Evolutionary conservation across 495 filamentous ascomycete species (phyloP).

Genomic region (Trichoderma parareesei): DNA sequence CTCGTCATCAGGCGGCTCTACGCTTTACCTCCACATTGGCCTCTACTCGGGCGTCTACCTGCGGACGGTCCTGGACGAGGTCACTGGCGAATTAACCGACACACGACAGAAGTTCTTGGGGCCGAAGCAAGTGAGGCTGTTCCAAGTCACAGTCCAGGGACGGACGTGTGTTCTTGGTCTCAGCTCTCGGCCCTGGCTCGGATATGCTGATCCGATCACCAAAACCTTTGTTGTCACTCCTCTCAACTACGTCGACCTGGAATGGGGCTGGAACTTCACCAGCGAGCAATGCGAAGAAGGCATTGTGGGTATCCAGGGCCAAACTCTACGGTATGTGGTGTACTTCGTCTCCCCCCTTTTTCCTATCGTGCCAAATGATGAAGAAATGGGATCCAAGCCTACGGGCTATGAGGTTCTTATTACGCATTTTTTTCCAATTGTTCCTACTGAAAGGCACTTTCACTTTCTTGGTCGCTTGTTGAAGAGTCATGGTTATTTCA

Average conservation of each 20-base stretch:
- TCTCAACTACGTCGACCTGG: constrained; percentile 75
- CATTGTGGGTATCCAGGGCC: constrained; percentile 90
- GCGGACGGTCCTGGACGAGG: constrained; percentile 84
- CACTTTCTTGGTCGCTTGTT: too few relatives aligned
- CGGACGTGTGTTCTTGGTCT: constrained; percentile 83
- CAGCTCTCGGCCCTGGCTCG: constrained; percentile 86
- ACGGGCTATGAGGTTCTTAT: constrained; percentile 38
- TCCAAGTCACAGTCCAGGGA: constrained; percentile 74
- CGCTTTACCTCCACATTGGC: constrained; percentile 89
- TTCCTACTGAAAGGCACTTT: constrained; percentile 45
- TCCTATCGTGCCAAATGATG: constrained; percentile 49
- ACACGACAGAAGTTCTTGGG: constrained; percentile 91
- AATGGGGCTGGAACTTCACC: constrained; percentile 93
- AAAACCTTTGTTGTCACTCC: constrained; percentile 87
- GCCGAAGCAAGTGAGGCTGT: constrained; percentile 77
- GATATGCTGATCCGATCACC: constrained; percentile 76
- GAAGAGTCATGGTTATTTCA: neutral
- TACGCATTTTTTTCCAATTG: constrained; percentile 39
- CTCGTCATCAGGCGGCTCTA: constrained; percentile 61
- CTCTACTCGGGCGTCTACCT: constrained; percentile 93
- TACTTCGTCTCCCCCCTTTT: constrained; percentile 13
- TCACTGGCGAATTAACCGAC: constrained; percentile 89
- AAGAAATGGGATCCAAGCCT: constrained; percentile 46
- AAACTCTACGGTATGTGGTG: constrained; percentile 71
- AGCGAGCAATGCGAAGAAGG: constrained; percentile 89